Evolutionary conservation across 1,139 yeast species (phyloP), one percentile per base, ranked within the genome.

Genomic region (Geotrichum klebahnii): DNA sequence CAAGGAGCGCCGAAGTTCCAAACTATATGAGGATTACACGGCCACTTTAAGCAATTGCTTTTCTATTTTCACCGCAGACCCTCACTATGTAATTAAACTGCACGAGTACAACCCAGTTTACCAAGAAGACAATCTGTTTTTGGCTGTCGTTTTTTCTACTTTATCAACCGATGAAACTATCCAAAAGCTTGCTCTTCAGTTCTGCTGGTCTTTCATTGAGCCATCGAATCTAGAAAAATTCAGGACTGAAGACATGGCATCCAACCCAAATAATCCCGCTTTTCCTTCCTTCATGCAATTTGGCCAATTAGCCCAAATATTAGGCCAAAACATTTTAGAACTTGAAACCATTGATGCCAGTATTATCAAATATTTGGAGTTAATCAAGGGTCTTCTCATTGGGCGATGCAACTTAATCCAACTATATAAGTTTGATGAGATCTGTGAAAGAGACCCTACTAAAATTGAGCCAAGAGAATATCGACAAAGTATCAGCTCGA

Each of bases 371-470:
- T 26, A 61, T 67, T 33, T 63, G 64, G 2, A 59, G 62, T 19
- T 57, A 48, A 47, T 50, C 54, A 24, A 65, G 60, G 45, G 61
- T 59, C 17, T 61, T 17, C 22, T 47, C 14, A 51, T 54, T 38
- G 39, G 47, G 10, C 55, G 53, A 42, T 53, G 41, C 45, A 58
- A 40, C 39, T 60, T 19, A 48, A 61, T 23, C 50, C 58, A 48
- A 19, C 73, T 71, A 50, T 58, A 69, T 54, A 62, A 62, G 57
- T 59, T 59, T 3, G 52, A 56, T 6, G 72, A 70, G 17, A 38
- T 55, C 5, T 54, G 55, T 20, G 55, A 55, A 1, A 45, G 49
- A 14, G 61, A 60, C 29, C 51, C 60, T 5, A 40, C 54, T 9
- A 35, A 44, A 12, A 49, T 64, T 17, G 68, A 65, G 46, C 41